A percentile compares a stretch with the other conserved stretches of the same genome.
These are phyloP conservation scores for Alternaria ventricosa DNA, from an alignment of 2,329 filamentous ascomycete species.

Conservation along the genomic window DNA sequence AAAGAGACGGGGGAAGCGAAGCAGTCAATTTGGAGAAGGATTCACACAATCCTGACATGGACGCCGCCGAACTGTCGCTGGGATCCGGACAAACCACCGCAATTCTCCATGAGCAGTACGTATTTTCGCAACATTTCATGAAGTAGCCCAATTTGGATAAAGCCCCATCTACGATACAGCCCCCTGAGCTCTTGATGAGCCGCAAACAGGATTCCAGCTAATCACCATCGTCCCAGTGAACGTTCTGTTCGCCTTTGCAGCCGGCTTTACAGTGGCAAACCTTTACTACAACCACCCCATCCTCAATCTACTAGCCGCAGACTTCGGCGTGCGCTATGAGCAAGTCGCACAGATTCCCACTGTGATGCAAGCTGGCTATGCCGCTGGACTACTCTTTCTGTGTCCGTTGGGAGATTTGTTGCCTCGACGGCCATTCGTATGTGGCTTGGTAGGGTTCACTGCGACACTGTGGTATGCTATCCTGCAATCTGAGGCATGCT, in stretches of 20 bases:
- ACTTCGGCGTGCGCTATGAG: constrained; percentile 75
- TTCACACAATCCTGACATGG: constrained; percentile 57
- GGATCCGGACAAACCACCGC: constrained; percentile 68
- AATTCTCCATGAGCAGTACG: constrained; percentile 65
- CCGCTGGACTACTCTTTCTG: constrained; percentile 73
- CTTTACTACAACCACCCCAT: constrained; percentile 84
- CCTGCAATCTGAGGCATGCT: background rate
- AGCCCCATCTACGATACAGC: background rate
- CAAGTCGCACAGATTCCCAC: constrained; percentile 73
- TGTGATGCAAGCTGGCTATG: constrained; percentile 80
- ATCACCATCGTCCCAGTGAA: constrained; percentile 57
- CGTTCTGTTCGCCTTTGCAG: constrained; percentile 71
- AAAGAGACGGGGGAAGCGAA: background rate
- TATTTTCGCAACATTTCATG: background rate
- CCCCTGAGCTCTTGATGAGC: background rate
- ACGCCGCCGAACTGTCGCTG: constrained; percentile 72
- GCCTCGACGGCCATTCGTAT: constrained; percentile 71
- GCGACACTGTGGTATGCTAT: constrained; percentile 66
- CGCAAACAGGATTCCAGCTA: background rate
- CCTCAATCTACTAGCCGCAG: constrained; percentile 73
- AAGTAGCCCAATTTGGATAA: background rate
- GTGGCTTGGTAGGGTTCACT: constrained; percentile 71
- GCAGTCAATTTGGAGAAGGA: constrained; percentile 25
- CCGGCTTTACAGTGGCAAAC: constrained; percentile 79
- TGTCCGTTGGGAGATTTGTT: constrained; percentile 77